Evolutionary conservation across 148 eudicot genomes (phyloP).

Genomic region (Rhododendron ovatum): DNA sequence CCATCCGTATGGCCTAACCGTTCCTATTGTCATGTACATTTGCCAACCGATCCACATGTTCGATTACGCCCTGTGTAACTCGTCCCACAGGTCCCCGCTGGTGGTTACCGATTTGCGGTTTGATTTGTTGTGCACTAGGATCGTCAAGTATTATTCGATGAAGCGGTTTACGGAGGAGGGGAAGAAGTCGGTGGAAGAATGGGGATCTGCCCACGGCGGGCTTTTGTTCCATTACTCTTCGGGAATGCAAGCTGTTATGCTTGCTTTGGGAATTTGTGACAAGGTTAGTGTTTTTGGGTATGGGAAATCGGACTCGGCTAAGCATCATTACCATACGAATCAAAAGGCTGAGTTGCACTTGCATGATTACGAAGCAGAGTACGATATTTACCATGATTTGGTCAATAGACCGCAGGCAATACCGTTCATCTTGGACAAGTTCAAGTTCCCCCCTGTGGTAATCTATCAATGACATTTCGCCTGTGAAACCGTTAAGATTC

Average conservation of each 20-base stretch:
- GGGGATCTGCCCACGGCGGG: constrained; percentile 69
- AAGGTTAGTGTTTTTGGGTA: constrained; percentile 72
- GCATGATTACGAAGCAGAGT: constrained; percentile 88
- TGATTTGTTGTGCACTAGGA: constrained; percentile 58
- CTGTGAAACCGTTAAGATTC: not conserved
- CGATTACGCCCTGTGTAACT: constrained; percentile 65
- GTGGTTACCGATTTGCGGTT: constrained; percentile 63
- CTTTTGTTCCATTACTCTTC: constrained; percentile 86
- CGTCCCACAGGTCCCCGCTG: constrained; percentile 63
- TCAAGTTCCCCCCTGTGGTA: constrained; percentile 67
- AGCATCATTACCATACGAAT: constrained; percentile 87
- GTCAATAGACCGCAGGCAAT: constrained; percentile 46
- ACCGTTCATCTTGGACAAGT: constrained; percentile 62
- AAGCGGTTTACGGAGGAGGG: constrained; percentile 43
- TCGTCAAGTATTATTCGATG: constrained; percentile 87
- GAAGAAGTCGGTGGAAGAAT: constrained; percentile 43
- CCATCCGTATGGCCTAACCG: constrained; percentile 67
- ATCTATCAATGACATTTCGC: constrained; percentile 47
- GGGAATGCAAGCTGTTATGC: constrained; percentile 87
- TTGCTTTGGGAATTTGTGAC: constrained; percentile 80
- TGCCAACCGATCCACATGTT: constrained; percentile 84
- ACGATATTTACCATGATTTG: constrained; percentile 70
- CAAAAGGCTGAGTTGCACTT: constrained; percentile 72
- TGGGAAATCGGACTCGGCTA: constrained; percentile 59
- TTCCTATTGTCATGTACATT: constrained; percentile 75